Conservation (phyloP, 169 alveolate species). For the Pseudocohnilembus persalinus region DNA sequence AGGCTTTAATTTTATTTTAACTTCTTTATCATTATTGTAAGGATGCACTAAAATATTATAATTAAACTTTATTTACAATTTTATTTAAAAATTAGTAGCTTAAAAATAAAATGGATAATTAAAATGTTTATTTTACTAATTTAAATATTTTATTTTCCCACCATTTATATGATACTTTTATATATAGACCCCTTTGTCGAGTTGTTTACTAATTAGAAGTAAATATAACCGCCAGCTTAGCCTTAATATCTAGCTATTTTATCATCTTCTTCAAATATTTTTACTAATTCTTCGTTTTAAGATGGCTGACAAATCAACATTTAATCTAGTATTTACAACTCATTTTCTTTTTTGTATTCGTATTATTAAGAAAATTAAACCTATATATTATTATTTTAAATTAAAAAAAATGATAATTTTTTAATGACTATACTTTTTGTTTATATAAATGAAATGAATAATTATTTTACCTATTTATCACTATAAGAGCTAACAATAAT, state of each 20-base stretch:
- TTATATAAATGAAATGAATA: no score
- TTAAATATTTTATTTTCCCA: no score
- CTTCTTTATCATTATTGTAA: not conserved
- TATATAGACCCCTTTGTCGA: not conserved
- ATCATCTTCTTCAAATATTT: not conserved
- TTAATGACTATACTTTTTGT: not conserved
- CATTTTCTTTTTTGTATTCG: not conserved
- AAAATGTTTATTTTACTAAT: not conserved
- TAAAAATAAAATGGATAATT: no score
- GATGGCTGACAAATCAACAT: not conserved
- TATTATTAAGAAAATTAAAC: not conserved
- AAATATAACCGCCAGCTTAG: not conserved
- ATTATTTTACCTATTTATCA: not conserved
- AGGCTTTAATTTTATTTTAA: not conserved
- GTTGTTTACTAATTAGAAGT: not conserved
- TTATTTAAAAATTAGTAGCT: no score
- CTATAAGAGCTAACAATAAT: not conserved
- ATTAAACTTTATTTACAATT: not conserved
- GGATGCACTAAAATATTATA: not conserved
- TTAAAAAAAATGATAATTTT: no score
- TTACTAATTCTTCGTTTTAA: not conserved
- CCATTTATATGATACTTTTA: not conserved
- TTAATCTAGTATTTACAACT: not conserved
- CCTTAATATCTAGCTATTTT: not conserved
- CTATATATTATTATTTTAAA: no score